Evolutionary conservation across 1,139 yeast species (phyloP), one percentile per base, ranked within the genome.

Genomic region (Debaryomycetaceae sp.): DNA sequence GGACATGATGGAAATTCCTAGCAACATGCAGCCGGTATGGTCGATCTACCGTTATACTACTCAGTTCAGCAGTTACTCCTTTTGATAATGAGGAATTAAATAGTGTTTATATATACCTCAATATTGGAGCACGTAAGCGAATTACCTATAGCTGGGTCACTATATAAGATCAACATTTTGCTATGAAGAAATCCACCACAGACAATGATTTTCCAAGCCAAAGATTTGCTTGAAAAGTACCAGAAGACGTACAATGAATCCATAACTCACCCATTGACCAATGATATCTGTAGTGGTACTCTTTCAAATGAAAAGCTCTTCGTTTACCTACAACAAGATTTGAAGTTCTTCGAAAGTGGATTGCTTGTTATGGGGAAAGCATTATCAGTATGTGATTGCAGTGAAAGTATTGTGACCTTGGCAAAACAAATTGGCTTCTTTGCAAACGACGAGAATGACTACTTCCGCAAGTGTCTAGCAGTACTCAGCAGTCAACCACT

Each of bases 381-480:
- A 1, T 60, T 80, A 35, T 68, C 78, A 0, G 49, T 63, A 34
- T 76, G 82, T 49, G 78, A 75, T 41, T 58, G 67, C 34, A 56
- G 65, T 1, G 47, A 57, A 2, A 54, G 80, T 0, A 60, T 70
- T 20, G 58, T 77, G 14, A 56, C 59, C 0, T 51, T 78, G 31
- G 77, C 78, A 1, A 75, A 74, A 48, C 81, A 78, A 49, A 68
- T 78, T 46, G 83, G 83, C 0, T 76, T 76, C 51, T 57, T 79
- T 36, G 65, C 76, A 6, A 64, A 64, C 37, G 74, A 71, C 44
- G 83, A 79, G 52, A 76, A 78, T 53, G 69, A 68, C 40, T 79
- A 79, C 50, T 78, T 78, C 51, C 55, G 53, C 14, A 63, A 50
- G 5, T 62, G 71, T 22, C 57, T 78, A 43, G 50, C 56, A 6